A percentile compares a stretch with the other conserved stretches of the same genome.
These are phyloP conservation scores for Thalassiosira hispida DNA, from an alignment of 352 stramenopile genomes.

Conservation along the genomic window DNA sequence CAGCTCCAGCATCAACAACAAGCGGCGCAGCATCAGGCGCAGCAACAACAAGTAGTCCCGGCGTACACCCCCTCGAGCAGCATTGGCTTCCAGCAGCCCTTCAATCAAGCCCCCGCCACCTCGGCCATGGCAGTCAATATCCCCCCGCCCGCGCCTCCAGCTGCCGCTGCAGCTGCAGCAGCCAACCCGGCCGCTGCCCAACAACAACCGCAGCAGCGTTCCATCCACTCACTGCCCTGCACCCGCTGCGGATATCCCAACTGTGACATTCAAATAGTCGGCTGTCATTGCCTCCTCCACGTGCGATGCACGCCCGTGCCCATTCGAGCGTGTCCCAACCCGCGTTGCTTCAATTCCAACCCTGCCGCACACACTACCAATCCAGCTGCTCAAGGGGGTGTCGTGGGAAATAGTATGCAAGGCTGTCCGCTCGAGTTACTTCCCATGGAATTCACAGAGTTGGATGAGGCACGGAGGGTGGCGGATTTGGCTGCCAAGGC, in stretches of 20 bases:
- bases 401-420: not conserved
- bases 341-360: constrained; percentile 12
- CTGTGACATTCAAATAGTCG: constrained; percentile 68
- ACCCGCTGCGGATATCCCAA: constrained; percentile 66
- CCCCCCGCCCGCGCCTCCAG: not conserved
- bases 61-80: too few species aligned
- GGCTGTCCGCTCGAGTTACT: constrained; percentile 58
- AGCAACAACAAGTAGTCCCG: too few species aligned
- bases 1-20: too few species aligned
- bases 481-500: constrained; percentile 11
- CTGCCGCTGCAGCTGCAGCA: not conserved
- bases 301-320: constrained; percentile 40
- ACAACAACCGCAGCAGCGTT: not conserved
- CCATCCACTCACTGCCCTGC: constrained; percentile 54
- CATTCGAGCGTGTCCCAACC: constrained; percentile 36
- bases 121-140: not conserved
- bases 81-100: too few species aligned
- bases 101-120: too few species aligned
- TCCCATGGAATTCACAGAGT: constrained; percentile 79
- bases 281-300: constrained; percentile 74
- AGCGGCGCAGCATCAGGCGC: too few species aligned
- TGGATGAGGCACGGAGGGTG: constrained; percentile 66
- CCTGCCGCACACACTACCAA: not conserved
- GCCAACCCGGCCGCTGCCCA: too few species aligned
- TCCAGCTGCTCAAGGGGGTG: not conserved